Base-by-base conservation (phyloP, 768 basidiomycete species). In the Lactifluus rugatus region DNA sequence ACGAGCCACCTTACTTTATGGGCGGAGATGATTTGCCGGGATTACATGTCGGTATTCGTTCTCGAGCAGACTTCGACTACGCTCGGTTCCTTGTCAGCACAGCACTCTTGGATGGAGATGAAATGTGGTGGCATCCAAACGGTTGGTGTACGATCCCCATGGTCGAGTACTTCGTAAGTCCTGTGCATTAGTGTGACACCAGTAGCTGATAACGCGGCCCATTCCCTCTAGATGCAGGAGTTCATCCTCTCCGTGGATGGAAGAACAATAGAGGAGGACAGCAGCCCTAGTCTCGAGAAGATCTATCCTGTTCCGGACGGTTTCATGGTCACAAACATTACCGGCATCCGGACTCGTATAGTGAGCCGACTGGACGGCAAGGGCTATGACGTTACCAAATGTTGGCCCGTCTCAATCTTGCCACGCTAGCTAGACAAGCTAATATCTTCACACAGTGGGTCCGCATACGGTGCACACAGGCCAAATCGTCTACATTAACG, bases 371-470 rank as follows among this genome's bases (percentile, higher is more conserved):
- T 93, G 53, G 93, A 94, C 64, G 85, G 85, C 13, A 84, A 77
- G 64, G 93, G 93, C 8, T 95, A 92, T 64, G 89, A 95, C 64
- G 78, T 97, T 53, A 79, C 86, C 34, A 89, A 83, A 74, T 73
- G 93, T 93, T 64, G 66, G 86, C 70, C 37, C 42, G 19, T 32
- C 25, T 32, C 52, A n/a, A 23, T 28, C 47, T 48, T 56, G 9
- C 37, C 60, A 11, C 32, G 11, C 46, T 51, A 17, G 14, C 39
- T 32, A 41, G 17, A 48, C 25, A 23, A 19, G 47, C 58, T 48
- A 2, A 31, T 47, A 36, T 23, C 45, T 28, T 51, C 39, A 11
- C 17, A 23, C 58, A 93, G 90, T 94, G 65, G 92, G 90, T 0
- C 90, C 87, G 54, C 84, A 91, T 65, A 74, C 82, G 37, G 85